Evolutionary conservation across 2,329 filamentous ascomycete genomes (phyloP).

Genomic region (Drechslerella stenobrocha): DNA sequence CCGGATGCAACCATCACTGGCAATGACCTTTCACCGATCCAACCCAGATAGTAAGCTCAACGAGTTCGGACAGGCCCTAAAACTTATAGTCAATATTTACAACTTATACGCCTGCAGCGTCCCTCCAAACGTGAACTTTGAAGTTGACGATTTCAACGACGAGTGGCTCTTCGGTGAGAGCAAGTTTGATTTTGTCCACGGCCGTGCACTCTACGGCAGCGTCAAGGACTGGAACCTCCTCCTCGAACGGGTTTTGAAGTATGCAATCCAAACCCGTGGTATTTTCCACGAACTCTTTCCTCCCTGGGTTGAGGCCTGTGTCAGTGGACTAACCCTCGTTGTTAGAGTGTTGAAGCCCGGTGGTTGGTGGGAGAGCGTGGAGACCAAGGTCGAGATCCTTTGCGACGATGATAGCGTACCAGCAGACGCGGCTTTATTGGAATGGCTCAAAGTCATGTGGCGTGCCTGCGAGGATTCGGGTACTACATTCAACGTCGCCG

Average conservation of each 20-base stretch:
- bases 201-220: conserved; percentile 53
- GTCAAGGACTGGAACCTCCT: conserved; percentile 52
- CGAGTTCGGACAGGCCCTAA: background rate
- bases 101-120: conserved; percentile 34
- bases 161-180: conserved; percentile 54
- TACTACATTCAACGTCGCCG: conserved; percentile 46
- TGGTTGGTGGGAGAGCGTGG: conserved; percentile 56
- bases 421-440: conserved; percentile 14
- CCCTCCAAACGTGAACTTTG: conserved; percentile 54
- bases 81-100: conserved; percentile 17
- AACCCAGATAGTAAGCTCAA: conserved; percentile 48
- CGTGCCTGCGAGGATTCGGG: conserved; percentile 42
- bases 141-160: conserved; percentile 54
- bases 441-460: conserved; percentile 47
- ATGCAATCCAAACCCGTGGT: background rate
- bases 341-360: conserved; percentile 59
- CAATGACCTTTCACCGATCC: conserved; percentile 51
- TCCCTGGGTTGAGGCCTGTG: background rate
- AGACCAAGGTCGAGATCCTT: conserved; percentile 47
- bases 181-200: conserved; percentile 54
- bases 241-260: conserved; percentile 47
- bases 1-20: conserved; percentile 50
- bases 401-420: conserved; percentile 44
- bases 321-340: background rate
- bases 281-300: background rate